Conservation (phyloP, 805 yeast species). For the Candida krabiensis region DNA sequence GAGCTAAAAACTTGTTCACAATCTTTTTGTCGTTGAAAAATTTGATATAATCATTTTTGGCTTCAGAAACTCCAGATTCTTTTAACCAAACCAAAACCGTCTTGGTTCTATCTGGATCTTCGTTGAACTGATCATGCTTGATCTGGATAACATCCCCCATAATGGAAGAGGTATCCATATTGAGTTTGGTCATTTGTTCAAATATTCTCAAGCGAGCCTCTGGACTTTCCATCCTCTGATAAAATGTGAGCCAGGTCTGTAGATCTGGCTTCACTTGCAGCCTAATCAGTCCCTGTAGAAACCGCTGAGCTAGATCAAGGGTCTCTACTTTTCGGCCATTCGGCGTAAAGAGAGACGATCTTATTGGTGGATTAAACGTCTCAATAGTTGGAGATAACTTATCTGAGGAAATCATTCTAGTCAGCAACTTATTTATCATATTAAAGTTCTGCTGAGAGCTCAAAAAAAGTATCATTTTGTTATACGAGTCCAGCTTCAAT, state of each 20-base stretch:
- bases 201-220: conserved; percentile 1
- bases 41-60: neutral
- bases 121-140: neutral
- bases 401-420: conserved; percentile 4
- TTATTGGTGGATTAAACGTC: conserved; percentile 3
- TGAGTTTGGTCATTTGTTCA: conserved; percentile 2
- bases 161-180: neutral
- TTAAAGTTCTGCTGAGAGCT: neutral
- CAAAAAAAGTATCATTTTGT: conserved; percentile 2
- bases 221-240: conserved; percentile 2
- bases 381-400: conserved; percentile 3
- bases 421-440: conserved; percentile 5
- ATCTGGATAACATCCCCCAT: neutral
- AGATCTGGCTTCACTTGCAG: conserved; percentile 4
- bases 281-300: conserved; percentile 5
- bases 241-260: conserved; percentile 6
- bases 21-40: conserved; percentile 1
- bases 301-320: neutral
- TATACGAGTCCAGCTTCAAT: conserved; percentile 1
- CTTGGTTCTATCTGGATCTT: neutral
- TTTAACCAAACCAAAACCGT: conserved; percentile 2
- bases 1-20: neutral
- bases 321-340: neutral
- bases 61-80: neutral
- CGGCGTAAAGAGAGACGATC: neutral